Evolutionary conservation across 2,329 filamentous ascomycete genomes (phyloP).

Genomic region (Lachnellula occidentalis): DNA sequence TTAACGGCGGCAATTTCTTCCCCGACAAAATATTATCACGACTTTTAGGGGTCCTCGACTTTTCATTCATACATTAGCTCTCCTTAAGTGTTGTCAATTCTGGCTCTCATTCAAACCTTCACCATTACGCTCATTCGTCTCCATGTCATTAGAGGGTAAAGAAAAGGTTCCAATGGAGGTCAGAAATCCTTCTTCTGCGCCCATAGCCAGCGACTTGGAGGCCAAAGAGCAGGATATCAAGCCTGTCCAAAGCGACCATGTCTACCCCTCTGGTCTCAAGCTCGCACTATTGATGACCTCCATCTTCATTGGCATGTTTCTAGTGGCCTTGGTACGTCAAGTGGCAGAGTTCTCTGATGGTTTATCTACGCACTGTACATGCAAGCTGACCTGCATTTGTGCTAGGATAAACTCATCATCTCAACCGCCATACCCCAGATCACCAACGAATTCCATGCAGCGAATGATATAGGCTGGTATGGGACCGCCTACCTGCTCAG

Average conservation of each 20-base stretch:
- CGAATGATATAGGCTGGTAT: conserved; percentile 53
- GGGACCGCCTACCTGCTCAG: conserved; percentile 42
- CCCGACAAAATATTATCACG: no score
- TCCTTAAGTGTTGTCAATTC: no score
- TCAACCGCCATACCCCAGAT: conserved; percentile 41
- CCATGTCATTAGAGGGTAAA: no score
- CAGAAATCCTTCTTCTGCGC: no score
- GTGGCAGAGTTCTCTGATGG: not conserved
- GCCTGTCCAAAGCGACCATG: not conserved
- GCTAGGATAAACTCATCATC: conserved; percentile 9
- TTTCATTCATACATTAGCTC: not conserved
- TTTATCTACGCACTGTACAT: not conserved
- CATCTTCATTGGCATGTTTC: conserved; percentile 11
- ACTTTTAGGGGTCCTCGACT: not conserved
- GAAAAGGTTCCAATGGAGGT: no score
- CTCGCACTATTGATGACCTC: conserved; percentile 10
- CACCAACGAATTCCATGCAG: conserved; percentile 44
- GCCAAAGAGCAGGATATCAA: not conserved
- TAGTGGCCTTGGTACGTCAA: conserved; percentile 8
- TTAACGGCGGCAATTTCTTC: no score
- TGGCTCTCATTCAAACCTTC: no score
- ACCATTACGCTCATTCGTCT: no score
- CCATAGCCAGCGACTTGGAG: not conserved
- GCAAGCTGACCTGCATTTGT: not conserved
- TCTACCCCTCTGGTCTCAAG: conserved; percentile 11